These are phyloP conservation scores for Neurospora sp. DNA, from an alignment of 495 filamentous ascomycete species.

Conservation along the genomic window DNA sequence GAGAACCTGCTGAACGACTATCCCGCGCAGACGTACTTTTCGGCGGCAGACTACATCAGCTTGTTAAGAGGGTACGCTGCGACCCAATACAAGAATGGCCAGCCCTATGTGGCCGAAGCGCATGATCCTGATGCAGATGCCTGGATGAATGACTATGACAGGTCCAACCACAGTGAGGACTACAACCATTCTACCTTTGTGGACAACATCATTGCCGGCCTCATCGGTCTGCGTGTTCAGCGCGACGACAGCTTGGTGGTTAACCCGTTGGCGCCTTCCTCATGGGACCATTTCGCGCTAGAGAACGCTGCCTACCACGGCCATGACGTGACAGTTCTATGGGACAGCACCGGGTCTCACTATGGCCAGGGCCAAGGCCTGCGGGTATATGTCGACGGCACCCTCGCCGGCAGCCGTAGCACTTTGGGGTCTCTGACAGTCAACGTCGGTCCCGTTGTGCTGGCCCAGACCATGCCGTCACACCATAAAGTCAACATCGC, in stretches of 20 bases:
- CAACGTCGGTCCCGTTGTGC: too few species aligned
- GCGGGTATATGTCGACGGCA: too few species aligned
- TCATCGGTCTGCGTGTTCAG: constrained; percentile 32
- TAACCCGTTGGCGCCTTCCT: constrained; percentile 29
- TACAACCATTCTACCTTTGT: constrained; percentile 38
- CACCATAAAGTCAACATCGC: too few species aligned
- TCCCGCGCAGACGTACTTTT: too few species aligned
- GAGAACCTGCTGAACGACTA: too few species aligned
- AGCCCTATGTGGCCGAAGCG: constrained; percentile 36
- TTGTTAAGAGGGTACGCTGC: constrained; percentile 5
- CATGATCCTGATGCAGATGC: constrained; percentile 31
- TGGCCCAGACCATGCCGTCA: too few species aligned
- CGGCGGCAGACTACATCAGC: too few species aligned
- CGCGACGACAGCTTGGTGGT: constrained; percentile 27
- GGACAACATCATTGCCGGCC: constrained; percentile 37
- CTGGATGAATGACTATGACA: constrained; percentile 35
- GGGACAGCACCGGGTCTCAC: too few species aligned
- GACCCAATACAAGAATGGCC: constrained; percentile 34
- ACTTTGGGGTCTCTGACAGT: too few species aligned
- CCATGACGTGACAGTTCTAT: constrained; percentile 23
- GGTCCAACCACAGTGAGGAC: constrained; percentile 33
- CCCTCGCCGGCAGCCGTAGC: too few species aligned
- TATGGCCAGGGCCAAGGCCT: too few species aligned
- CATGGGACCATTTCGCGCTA: constrained; percentile 36
- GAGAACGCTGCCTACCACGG: constrained; percentile 38